Evolutionary conservation across 169 alveolate genomes (phyloP), one percentile per base, ranked within the genome.

Genomic region (Plasmodium vivax): DNA sequence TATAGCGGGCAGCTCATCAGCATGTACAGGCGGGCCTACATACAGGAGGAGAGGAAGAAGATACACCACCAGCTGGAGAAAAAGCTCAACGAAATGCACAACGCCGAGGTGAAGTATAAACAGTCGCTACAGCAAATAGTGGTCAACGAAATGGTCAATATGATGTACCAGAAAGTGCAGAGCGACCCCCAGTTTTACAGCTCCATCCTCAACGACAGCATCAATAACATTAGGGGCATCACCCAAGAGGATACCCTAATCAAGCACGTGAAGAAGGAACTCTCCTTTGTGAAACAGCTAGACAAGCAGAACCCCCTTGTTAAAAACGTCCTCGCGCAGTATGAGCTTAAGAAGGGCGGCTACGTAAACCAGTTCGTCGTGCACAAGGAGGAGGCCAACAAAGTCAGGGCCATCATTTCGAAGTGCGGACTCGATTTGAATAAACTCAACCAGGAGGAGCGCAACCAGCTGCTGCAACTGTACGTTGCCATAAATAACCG

Each of bases 1-100:
- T 95, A 95, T 41, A 56, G 77, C 41, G 12, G 45, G 38, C 34
- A 36, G 0, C 27, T 88, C n/a, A 38, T 88, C 2, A 88, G 62
- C 2, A n/a, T 30, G 8, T 88, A 88, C 71, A 88, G 62, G 51
- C 34, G 72, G 5, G 88, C 90, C 14, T 88, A 79, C 72, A 77
- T 88, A 56, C 27, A 88, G 77, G 74, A 79, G 14, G 73, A 88
- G 23, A 88, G 82, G 45, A 36, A 56, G 2, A 88, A 45, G 10
- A 75, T 88, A 14, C 82, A 54, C 12, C 90, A 88, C 36, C 51
- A 56, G 30, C 30, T 88, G 54, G 94, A 88, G 47, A 88, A 88
- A 58, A 88, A 88, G 75, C 82, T 88, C 30, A 88, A 88, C 32
- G 94, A 88, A 88, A 88, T 88, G n/a, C 58, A 88, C 38, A 77